Conservation (phyloP, 768 basidiomycete species). For the Suillus occidentalis region DNA sequence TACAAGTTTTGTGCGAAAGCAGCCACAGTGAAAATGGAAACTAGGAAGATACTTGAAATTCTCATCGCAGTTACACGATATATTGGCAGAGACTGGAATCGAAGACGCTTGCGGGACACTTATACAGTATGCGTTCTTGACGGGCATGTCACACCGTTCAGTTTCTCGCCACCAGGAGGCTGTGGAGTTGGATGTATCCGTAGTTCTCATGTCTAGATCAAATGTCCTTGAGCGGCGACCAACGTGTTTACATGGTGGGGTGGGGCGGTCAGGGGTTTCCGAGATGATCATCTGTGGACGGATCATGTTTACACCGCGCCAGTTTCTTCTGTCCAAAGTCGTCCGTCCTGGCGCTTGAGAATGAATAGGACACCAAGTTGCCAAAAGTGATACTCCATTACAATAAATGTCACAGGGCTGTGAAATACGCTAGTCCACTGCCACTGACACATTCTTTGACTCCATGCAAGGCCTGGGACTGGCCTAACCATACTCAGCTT, state of each 20-base stretch:
- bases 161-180: not conserved
- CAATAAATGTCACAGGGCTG: not conserved
- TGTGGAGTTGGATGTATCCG: not conserved
- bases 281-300: not conserved
- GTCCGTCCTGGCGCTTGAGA: not conserved
- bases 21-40: not conserved
- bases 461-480: not conserved
- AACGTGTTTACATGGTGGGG: not conserved
- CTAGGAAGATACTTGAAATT: not conserved
- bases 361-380: not conserved
- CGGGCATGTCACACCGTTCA: not conserved
- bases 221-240: not conserved
- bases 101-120: not conserved
- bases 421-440: no score
- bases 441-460: no score
- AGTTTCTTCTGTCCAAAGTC: not conserved
- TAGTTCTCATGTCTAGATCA: not conserved
- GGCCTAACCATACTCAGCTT: not conserved
- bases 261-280: not conserved
- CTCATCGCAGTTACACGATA: not conserved
- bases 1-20: no score
- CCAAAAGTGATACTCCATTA: not conserved
- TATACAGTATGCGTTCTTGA: not conserved
- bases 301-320: not conserved
- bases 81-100: not conserved